phyloP scores from a whole-genome alignment of 768 basidiomycete genomes.

The Holtermanniella nyarrowii region DNA sequence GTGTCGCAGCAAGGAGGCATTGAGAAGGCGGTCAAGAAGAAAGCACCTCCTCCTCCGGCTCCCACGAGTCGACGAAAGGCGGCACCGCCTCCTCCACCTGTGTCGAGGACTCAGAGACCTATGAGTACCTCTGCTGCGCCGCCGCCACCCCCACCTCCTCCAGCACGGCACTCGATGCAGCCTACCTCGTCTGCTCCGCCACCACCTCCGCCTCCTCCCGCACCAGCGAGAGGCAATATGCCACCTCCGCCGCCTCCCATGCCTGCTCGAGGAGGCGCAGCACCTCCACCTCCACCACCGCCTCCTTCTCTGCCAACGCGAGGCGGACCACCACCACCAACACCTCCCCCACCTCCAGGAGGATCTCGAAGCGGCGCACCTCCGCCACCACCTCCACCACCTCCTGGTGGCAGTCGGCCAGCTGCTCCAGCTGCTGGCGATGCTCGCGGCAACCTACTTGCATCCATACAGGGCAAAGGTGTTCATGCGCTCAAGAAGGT shows the following conservation, averaged over 20 bases:
- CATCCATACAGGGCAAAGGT: constrained; percentile 72
- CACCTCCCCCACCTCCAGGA: constrained; percentile 38
- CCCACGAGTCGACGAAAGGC: constrained; percentile 44
- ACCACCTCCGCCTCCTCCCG: constrained; percentile 29
- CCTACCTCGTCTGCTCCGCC: constrained; percentile 18
- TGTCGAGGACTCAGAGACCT: constrained; percentile 30
- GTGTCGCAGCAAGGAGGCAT: constrained; percentile 49
- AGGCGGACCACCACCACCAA: constrained; percentile 14
- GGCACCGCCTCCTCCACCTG: constrained; percentile 41
- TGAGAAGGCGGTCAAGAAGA: constrained; percentile 36
- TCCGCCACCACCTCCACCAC: constrained; percentile 45
- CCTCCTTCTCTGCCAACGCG: constrained; percentile 10
- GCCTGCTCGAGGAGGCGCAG: constrained; percentile 3
- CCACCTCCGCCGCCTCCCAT: constrained; percentile 7
- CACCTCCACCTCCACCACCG: constrained; percentile 29
- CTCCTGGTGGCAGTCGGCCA: not conserved
- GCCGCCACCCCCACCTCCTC: constrained; percentile 42
- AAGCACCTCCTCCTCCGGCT: constrained; percentile 49
- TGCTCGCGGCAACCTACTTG: constrained; percentile 54
- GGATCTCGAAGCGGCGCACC: constrained; percentile 24
- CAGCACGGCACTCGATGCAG: constrained; percentile 32
- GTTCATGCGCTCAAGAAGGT: constrained; percentile 59
- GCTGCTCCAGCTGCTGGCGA: constrained; percentile 7
- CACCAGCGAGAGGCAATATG: constrained; percentile 6
- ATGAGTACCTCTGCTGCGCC: constrained; percentile 22